Percentiles rank a stretch among this genome's conserved stretches.
Evolutionary conservation across 305 asterid genomes (phyloP).

Genomic region (Fraxinus dipetala): DNA sequence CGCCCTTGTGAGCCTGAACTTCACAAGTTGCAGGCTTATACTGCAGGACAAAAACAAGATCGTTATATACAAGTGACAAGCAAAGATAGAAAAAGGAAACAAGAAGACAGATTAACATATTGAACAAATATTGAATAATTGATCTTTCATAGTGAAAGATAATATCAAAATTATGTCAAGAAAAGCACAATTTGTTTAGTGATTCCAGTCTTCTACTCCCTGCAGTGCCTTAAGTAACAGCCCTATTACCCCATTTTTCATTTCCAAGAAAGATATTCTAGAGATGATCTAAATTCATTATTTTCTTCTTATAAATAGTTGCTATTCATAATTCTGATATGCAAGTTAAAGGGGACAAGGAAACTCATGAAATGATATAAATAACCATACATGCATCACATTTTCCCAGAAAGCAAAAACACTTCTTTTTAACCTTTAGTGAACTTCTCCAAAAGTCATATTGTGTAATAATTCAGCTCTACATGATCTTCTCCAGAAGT

Average conservation of each 20-base stretch:
- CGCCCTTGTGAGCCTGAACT: conserved; percentile 93
- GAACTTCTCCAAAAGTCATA: neutral
- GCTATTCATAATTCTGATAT: neutral
- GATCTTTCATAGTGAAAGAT: neutral
- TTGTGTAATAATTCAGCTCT: neutral
- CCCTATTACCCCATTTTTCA: neutral
- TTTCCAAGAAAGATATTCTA: neutral
- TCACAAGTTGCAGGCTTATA: conserved; percentile 78
- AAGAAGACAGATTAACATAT: neutral
- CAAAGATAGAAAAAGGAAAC: neutral
- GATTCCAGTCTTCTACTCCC: neutral
- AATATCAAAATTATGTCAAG: neutral
- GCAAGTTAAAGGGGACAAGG: neutral
- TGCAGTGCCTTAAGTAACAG: neutral
- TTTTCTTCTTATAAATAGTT: neutral
- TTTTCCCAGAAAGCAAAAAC: neutral
- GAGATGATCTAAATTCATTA: neutral
- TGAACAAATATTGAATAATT: neutral
- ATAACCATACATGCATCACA: neutral
- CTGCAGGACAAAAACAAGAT: conserved; percentile 45
- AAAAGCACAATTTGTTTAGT: neutral
- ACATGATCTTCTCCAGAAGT: neutral
- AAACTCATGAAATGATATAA: neutral
- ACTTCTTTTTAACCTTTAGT: neutral
- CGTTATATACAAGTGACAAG: neutral